Conservation (phyloP, 164 flowering plant species). For the Annona squamosa region DNA sequence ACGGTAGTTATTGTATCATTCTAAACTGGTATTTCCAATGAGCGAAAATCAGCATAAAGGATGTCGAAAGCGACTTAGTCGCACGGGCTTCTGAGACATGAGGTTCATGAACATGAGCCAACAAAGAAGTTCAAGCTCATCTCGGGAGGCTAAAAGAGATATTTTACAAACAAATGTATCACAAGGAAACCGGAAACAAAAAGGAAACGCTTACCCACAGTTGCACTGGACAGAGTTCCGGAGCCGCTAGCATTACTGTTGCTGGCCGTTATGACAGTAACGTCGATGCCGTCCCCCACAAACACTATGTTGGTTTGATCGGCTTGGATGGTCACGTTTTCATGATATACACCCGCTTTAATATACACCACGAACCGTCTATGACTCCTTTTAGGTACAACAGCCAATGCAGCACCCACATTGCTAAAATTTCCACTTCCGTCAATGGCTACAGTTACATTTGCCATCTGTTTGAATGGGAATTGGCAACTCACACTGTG, state of each 20-base stretch:
- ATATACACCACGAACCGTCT: conserved; percentile 11
- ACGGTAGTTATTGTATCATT: no score
- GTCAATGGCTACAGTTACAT: conserved; percentile 15
- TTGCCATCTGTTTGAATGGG: neutral
- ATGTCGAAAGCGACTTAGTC: no score
- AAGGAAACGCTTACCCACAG: conserved; percentile 1
- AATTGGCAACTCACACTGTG: no score
- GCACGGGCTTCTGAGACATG: no score
- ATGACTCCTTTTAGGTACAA: conserved; percentile 6
- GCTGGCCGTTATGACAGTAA: conserved; percentile 14
- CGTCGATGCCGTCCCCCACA: conserved; percentile 20
- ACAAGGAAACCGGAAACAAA: neutral
- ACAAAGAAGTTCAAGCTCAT: no score
- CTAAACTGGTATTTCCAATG: no score
- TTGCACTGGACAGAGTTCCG: conserved; percentile 2
- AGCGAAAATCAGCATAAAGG: no score
- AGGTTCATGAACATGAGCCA: no score
- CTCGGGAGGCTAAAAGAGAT: no score
- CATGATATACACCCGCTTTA: conserved; percentile 15
- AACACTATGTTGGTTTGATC: conserved; percentile 17
- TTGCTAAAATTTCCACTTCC: conserved; percentile 16
- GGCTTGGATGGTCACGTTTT: conserved; percentile 5
- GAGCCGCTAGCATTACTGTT: conserved; percentile 7
- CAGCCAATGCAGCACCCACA: conserved; percentile 13
- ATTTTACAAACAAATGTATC: neutral